These are phyloP conservation scores for Dalbergia oliveri DNA, from an alignment of 306 rosid genomes.

Conservation along the genomic window DNA sequence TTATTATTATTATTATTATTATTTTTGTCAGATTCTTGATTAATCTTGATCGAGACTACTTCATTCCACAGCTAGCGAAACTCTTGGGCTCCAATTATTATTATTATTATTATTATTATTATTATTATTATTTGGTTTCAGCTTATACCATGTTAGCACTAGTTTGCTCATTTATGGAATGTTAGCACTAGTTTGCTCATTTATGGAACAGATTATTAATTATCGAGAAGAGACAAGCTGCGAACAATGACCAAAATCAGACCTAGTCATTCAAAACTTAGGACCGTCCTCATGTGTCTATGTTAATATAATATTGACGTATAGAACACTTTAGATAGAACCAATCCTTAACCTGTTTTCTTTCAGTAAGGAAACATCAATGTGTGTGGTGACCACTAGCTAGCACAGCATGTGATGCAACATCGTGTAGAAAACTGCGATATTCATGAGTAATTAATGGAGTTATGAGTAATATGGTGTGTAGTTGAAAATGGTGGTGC, in stretches of 20 bases:
- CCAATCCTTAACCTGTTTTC: neutral
- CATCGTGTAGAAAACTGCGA: neutral
- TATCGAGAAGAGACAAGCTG: neutral
- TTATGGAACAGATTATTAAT: neutral
- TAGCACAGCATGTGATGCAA: neutral
- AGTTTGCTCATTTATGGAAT: neutral
- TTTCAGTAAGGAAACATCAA: slow-evolving; percentile 27
- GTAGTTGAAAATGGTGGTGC: slow-evolving; percentile 21
- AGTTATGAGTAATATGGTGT: slow-evolving; percentile 19
- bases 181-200: neutral
- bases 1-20: no score
- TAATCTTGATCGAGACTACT: no score
- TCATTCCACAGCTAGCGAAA: no score
- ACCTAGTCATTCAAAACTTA: neutral
- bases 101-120: no score
- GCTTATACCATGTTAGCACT: neutral
- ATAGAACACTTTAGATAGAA: neutral
- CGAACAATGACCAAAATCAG: neutral
- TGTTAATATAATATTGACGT: neutral
- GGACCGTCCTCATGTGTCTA: slow-evolving; percentile 10
- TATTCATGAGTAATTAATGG: slow-evolving; percentile 15
- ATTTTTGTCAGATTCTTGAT: no score
- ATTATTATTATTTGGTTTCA: no score
- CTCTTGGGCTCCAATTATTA: no score
- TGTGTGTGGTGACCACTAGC: slow-evolving; percentile 7